Evolutionary conservation across 306 rosid genomes (phyloP).

Genomic region (Gleditsia sinensis): DNA sequence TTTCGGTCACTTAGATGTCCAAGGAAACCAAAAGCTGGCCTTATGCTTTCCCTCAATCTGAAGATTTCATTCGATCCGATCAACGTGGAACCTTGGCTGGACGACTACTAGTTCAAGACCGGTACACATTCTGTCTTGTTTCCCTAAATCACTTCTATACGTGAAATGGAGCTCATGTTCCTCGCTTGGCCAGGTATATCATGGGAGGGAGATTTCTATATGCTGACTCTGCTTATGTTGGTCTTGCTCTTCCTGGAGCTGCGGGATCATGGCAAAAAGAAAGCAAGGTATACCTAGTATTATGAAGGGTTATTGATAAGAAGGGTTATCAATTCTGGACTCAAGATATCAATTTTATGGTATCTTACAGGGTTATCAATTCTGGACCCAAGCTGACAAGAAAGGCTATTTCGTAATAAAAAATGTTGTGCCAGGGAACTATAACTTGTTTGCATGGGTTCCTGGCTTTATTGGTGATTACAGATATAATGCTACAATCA

Average conservation of each 20-base stretch:
- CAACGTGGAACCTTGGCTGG: constrained; percentile 67
- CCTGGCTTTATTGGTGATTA: constrained; percentile 87
- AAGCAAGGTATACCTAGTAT: constrained; percentile 59
- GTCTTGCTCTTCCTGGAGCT: constrained; percentile 72
- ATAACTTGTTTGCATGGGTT: constrained; percentile 78
- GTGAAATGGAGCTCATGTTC: neutral
- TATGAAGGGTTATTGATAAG: neutral
- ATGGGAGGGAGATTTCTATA: constrained; percentile 31
- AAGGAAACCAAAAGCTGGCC: constrained; percentile 75
- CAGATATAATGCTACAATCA: constrained; percentile 47
- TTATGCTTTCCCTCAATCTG: constrained; percentile 60
- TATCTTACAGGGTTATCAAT: constrained; percentile 75
- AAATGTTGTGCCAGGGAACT: constrained; percentile 71
- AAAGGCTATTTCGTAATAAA: constrained; percentile 58
- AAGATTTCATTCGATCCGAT: constrained; percentile 46
- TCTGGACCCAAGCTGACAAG: constrained; percentile 67
- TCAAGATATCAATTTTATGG: neutral
- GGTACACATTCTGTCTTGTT: constrained; percentile 38
- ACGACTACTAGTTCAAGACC: constrained; percentile 59
- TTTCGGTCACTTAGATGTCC: constrained; percentile 39
- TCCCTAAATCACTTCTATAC: too few relatives aligned
- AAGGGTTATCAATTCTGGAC: constrained; percentile 75
- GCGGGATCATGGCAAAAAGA: constrained; percentile 87
- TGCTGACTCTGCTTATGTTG: constrained; percentile 58
- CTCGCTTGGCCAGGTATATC: constrained; percentile 34